These are phyloP conservation scores for Phaeosphaeriaceae sp. DNA, from an alignment of 2,329 filamentous ascomycete genomes.

Conservation along the genomic window DNA sequence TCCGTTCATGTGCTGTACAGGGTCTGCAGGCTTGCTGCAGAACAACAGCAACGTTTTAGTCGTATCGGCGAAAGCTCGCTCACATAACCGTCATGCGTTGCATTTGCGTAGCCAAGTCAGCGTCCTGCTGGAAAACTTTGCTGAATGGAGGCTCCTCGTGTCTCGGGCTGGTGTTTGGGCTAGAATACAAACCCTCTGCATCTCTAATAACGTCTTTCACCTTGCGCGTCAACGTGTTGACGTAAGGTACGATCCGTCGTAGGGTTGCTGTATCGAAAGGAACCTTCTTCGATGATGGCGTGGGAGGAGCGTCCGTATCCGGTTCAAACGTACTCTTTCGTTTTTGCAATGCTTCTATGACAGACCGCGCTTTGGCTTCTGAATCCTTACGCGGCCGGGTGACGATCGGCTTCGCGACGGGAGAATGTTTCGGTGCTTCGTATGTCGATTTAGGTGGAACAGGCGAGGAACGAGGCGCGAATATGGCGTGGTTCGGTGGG, in stretches of 20 bases:
- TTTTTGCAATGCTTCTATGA: constrained; percentile 67
- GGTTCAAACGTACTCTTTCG: constrained; percentile 48
- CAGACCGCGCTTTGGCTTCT: constrained; percentile 65
- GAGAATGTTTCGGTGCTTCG: constrained; percentile 36
- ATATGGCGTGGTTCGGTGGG: constrained; percentile 45
- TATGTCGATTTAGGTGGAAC: constrained; percentile 33
- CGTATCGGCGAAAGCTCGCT: constrained; percentile 28
- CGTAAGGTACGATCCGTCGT: constrained; percentile 65
- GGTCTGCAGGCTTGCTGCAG: neutral
- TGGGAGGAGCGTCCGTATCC: constrained; percentile 29
- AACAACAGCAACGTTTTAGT: constrained; percentile 8
- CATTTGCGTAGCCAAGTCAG: constrained; percentile 45
- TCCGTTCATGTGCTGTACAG: constrained; percentile 3
- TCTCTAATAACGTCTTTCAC: constrained; percentile 57
- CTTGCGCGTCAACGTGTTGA: constrained; percentile 55
- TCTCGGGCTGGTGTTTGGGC: constrained; percentile 47
- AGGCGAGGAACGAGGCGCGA: constrained; percentile 43
- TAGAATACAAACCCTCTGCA: constrained; percentile 56
- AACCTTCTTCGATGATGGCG: constrained; percentile 60
- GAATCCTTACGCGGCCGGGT: constrained; percentile 62
- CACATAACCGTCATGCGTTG: constrained; percentile 53
- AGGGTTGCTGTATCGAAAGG: constrained; percentile 71
- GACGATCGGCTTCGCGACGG: constrained; percentile 31
- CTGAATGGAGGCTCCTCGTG: constrained; percentile 47
- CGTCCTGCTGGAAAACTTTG: constrained; percentile 42